phyloP scores from a whole-genome alignment of 2,329 filamentous ascomycete genomes.

The Stemphylium lycopersici region DNA sequence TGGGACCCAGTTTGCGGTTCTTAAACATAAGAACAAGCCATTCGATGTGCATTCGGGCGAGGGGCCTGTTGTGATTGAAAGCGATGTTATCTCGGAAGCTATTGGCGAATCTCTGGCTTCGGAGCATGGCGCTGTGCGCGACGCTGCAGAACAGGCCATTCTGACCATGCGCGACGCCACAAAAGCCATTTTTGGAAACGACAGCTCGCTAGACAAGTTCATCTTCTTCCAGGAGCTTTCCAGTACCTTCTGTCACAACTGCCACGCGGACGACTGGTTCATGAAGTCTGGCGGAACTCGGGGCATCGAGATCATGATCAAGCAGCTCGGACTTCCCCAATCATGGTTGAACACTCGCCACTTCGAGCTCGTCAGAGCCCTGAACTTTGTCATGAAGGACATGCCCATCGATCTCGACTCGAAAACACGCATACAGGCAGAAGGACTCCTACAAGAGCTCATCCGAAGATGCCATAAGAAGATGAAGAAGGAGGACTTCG shows the following conservation, averaged over 20 bases:
- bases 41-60: conserved; percentile 89
- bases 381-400: conserved; percentile 98
- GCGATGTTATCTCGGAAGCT: conserved; percentile 84
- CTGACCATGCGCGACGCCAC: conserved; percentile 78
- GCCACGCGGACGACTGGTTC: conserved; percentile 98
- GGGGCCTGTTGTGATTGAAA: conserved; percentile 84
- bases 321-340: conserved; percentile 82
- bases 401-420: conserved; percentile 94
- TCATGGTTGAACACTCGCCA: conserved; percentile 82
- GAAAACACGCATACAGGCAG: conserved; percentile 81
- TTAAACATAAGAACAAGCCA: conserved; percentile 75
- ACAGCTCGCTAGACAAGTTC: conserved; percentile 73
- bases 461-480: conserved; percentile 79
- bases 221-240: conserved; percentile 85
- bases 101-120: conserved; percentile 90
- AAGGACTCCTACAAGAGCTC: conserved; percentile 80
- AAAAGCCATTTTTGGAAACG: conserved; percentile 77
- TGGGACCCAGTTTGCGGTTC: conserved; percentile 79
- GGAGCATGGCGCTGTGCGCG: conserved; percentile 78
- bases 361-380: conserved; percentile 84
- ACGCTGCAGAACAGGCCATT: conserved; percentile 80
- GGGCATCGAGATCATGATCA: conserved; percentile 87
- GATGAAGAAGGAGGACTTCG: conserved; percentile 78
- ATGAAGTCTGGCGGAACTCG: conserved; percentile 91
- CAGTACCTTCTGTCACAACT: conserved; percentile 88